Conservation (phyloP, 2,329 filamentous ascomycete species). For the Aspergillus aculeatus region DNA sequence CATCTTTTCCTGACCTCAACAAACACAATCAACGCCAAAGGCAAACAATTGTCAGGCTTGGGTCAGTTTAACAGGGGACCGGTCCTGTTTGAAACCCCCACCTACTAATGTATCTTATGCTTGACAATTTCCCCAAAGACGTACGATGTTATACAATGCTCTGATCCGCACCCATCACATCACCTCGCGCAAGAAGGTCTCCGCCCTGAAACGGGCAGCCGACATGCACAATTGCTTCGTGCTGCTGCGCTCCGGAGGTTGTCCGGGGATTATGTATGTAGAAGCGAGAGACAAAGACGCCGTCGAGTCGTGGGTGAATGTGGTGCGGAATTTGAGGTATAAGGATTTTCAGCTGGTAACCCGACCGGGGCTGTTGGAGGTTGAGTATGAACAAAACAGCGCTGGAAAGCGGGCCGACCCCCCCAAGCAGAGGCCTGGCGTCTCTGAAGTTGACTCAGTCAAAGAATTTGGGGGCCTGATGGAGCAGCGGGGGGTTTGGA, state of each 20-base stretch:
- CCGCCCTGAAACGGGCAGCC: conserved; percentile 63
- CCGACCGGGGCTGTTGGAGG: conserved; percentile 47
- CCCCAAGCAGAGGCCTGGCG: conserved; percentile 24
- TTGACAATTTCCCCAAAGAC: background rate
- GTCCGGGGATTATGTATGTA: conserved; percentile 77
- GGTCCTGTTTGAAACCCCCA: background rate
- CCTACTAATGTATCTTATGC: background rate
- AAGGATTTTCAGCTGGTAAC: conserved; percentile 68
- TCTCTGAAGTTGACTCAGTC: conserved; percentile 62
- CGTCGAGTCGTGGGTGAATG: conserved; percentile 63
- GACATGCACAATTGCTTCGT: conserved; percentile 61
- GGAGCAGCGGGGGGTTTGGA: conserved; percentile 57
- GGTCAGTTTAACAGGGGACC: background rate
- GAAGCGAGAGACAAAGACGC: conserved; percentile 56
- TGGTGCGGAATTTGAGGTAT: conserved; percentile 65
- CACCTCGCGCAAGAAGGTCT: conserved; percentile 73
- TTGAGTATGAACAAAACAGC: conserved; percentile 13
- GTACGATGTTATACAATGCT: conserved; percentile 49
- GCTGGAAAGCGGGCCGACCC: background rate
- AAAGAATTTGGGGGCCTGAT: conserved; percentile 64
- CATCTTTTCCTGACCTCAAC: background rate
- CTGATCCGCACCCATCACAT: conserved; percentile 79
- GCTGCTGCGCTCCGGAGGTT: conserved; percentile 65
- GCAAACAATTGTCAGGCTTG: background rate
- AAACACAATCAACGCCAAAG: background rate